Percentiles rank a stretch among this genome's conserved stretches.
phyloP scores from a whole-genome alignment of 2,329 filamentous ascomycete genomes.

The Calonectria pseudoturangicola region DNA sequence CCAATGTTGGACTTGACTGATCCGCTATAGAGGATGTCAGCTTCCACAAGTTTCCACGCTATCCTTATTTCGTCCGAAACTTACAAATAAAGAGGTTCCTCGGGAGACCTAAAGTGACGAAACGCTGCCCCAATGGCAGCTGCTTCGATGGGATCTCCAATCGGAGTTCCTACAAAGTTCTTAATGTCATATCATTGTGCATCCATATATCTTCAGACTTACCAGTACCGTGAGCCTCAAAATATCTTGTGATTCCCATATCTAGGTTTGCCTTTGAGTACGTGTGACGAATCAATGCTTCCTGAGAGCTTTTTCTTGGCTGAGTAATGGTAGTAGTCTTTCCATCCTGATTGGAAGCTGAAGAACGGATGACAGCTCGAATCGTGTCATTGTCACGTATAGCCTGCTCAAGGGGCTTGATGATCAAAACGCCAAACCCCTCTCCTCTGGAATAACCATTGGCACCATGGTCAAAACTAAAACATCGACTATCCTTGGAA shows the following conservation, averaged over 20 bases:
- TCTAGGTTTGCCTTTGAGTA: conserved; percentile 54
- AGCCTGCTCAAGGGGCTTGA: conserved; percentile 70
- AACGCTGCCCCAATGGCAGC: not conserved
- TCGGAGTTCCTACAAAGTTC: not conserved
- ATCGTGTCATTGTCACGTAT: conserved; percentile 63
- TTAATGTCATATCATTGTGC: not conserved
- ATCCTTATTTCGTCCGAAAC: fast-evolving
- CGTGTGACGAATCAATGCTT: conserved; percentile 53
- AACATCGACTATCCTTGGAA: conserved; percentile 53
- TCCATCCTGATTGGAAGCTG: conserved; percentile 62
- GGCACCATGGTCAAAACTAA: conserved; percentile 57
- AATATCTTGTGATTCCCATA: conserved; percentile 51
- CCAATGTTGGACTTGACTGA: conserved; percentile 54
- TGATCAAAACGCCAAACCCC: conserved; percentile 60
- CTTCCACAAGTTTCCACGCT: too few species aligned
- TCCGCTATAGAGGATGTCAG: conserved; percentile 24
- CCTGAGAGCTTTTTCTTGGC: conserved; percentile 41
- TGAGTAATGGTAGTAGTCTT: conserved; percentile 62
- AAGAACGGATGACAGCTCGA: conserved; percentile 58
- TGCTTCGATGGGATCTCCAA: conserved; percentile 1
- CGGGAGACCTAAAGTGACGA: not conserved
- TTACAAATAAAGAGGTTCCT: not conserved
- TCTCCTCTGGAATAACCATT: conserved; percentile 59
- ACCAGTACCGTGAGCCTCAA: conserved; percentile 57
- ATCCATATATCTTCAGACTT: not conserved